Evolutionary conservation across 208 protist genomes (phyloP), one percentile per base, ranked within the genome.

Genomic region (Novymonas esmeraldas): DNA sequence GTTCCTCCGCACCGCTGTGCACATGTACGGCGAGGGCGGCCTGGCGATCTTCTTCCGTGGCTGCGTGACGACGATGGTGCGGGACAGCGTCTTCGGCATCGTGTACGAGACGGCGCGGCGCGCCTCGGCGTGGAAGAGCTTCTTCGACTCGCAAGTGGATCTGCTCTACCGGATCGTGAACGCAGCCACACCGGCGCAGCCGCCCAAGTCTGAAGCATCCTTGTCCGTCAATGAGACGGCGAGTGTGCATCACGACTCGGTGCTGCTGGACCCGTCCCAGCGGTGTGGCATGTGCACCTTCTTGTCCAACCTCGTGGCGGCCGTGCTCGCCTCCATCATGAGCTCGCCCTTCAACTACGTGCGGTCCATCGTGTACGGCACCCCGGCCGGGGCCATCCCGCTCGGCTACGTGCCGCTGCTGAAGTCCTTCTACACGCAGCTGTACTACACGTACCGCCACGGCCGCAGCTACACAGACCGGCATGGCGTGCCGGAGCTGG

Each of bases 321-420:
- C 92, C 2, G 46, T 95, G 13, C 42, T 84, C 5, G 92, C 92
- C 11, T 95, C 92, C 24, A 81, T 93, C 7, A 28, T 90, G 55
- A 94, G 87, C 60, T 90, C 92, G 11, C 92, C 92, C 0, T 90
- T 95, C 55, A 97, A 97, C 58, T 97, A 95, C 61, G 84, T 94
- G 9, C 85, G 92, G 16, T 89, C 85, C 6, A 71, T 97, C 13
- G 84, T 93, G 26, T 97, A 97, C 61, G 87, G 87, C 18, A 87
- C 87, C 36, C 87, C 92, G 0, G 61, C 83, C 1, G 80, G 81
- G 1, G 83, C 89, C 6, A 81, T 85, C 36, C 87, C 87, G 11
- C 77, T 97, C 41, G 76, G 86, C 52, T 89, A 86, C 73, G 45
- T 70, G 0, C 52, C 64, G 1, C 79, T 97, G 31, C 71, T 93